A percentile compares a stretch with the other conserved stretches of the same genome.
Conservation (phyloP, 2,329 filamentous ascomycete genomes). For the Fusarium protoensiforme region DNA sequence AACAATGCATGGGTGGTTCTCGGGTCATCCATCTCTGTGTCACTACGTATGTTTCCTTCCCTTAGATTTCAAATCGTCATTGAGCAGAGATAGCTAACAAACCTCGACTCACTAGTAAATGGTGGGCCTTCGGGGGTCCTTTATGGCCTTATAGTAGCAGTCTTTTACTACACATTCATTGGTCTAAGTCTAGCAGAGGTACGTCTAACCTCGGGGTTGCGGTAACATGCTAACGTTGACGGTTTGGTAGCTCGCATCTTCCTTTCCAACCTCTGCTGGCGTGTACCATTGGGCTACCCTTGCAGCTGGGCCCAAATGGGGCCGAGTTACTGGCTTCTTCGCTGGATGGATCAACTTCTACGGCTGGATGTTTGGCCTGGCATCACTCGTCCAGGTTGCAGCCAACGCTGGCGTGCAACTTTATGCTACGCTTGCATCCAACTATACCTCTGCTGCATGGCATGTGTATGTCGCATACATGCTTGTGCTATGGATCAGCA, state of each 20-base stretch:
- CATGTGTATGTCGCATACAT: conserved; percentile 41
- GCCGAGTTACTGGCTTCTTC: conserved; percentile 38
- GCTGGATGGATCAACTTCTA: conserved; percentile 44
- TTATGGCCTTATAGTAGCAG: conserved; percentile 36
- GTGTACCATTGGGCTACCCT: conserved; percentile 43
- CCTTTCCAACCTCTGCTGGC: conserved; percentile 36
- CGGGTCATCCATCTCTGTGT: conserved; percentile 39
- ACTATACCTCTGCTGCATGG: conserved; percentile 30
- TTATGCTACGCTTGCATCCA: conserved; percentile 33
- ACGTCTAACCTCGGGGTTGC: rapidly evolving
- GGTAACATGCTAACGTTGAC: background rate
- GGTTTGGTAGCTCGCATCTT: conserved; percentile 30
- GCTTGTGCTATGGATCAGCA: conserved; percentile 34
- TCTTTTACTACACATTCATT: conserved; percentile 40
- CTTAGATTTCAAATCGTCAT: background rate
- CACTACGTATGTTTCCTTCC: conserved; percentile 17
- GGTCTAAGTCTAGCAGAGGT: conserved; percentile 40
- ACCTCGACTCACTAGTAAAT: conserved; percentile 15
- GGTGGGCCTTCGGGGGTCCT: conserved; percentile 39
- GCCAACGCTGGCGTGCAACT: conserved; percentile 39
- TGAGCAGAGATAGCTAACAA: background rate
- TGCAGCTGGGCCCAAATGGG: conserved; percentile 38
- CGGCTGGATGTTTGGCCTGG: conserved; percentile 43
- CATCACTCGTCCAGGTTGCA: conserved; percentile 38
- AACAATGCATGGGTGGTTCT: conserved; percentile 44